These are phyloP conservation scores for Platismatia glauca DNA, from an alignment of 495 filamentous ascomycete genomes.

Conservation along the genomic window DNA sequence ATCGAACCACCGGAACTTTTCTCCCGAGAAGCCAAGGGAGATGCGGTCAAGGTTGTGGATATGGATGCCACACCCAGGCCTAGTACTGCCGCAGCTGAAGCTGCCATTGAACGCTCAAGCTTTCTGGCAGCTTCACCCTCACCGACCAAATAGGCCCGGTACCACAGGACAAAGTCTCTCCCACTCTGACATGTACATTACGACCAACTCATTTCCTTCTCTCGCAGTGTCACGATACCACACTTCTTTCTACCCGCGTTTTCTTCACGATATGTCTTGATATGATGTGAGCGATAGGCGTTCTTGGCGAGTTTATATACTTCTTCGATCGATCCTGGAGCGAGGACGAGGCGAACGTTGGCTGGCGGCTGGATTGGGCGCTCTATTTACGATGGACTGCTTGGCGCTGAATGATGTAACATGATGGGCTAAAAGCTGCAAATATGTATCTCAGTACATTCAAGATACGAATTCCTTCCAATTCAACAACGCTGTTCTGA, in stretches of 20 bases:
- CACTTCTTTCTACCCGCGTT: not conserved
- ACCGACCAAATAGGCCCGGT: not conserved
- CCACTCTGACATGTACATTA: slow-evolving; percentile 2
- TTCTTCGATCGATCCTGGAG: not conserved
- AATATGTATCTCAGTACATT: not conserved
- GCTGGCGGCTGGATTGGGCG: not conserved
- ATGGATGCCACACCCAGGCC: slow-evolving; percentile 45
- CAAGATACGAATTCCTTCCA: not conserved
- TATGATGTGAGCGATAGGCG: slow-evolving; percentile 14
- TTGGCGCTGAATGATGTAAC: slow-evolving; percentile 1
- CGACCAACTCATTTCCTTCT: not conserved
- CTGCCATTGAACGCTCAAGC: slow-evolving; percentile 8
- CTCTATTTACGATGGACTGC: not conserved
- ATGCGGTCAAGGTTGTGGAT: slow-evolving; percentile 20
- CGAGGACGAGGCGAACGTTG: not conserved
- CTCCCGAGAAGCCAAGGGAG: slow-evolving; percentile 16
- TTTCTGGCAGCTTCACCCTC: slow-evolving; percentile 5
- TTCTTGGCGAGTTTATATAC: not conserved
- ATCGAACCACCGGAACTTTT: slow-evolving; percentile 25
- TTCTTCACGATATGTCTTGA: slow-evolving; percentile 8
- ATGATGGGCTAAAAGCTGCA: slow-evolving; percentile 13
- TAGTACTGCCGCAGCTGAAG: slow-evolving; percentile 2
- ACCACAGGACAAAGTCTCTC: not conserved
- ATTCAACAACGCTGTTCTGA: not conserved
- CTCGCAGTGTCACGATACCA: not conserved